Evolutionary conservation across 1,139 yeast species (phyloP), one percentile per base, ranked within the genome.

Genomic region (Kluyveromyces sp.): DNA sequence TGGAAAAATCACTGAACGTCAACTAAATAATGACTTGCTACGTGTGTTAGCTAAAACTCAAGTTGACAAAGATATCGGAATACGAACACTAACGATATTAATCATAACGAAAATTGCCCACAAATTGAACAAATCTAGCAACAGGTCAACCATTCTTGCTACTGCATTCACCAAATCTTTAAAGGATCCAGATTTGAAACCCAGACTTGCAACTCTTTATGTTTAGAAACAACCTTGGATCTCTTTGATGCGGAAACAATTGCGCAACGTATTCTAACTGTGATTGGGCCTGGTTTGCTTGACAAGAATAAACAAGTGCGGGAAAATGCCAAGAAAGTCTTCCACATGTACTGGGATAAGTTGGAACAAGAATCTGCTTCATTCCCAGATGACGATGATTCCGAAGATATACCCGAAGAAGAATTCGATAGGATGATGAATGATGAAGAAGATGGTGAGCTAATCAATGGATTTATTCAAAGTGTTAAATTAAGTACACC

Each of bases 121-220:
- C 32, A 70, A 74, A 51, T 76, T 92, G 51, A 82, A 82, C 50
- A 68, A 67, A 25, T 78, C 87, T 2, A 53, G 53, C 26, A 61
- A 57, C 35, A 72, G 83, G 51, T 73, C 83, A 34, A 81, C 80
- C 35, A 96, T 92, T 2, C 68, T 92, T 40, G 81, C 89, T 6
- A 88, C 97, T 0, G 97, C 97, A 0, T 83, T 87, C 56, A 78
- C 88, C 2, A 81, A 89, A 58, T 84, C 95, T 0, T 72, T 92
- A 46, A 81, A 82, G 57, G 98, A 92, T 63, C 76, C 92, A 0
- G 83, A 81, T 58, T 74, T 81, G 4, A 90, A 86, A 7, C 80
- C 95, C 26, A 76, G 95, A 53, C 67, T 83, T 62, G 86, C 85
- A 3, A 89, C 97, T 0, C 70, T 92, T 36, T 69, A 80, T 51